phyloP scores from a whole-genome alignment of 768 basidiomycete species.

The Tricholoma sp. region DNA sequence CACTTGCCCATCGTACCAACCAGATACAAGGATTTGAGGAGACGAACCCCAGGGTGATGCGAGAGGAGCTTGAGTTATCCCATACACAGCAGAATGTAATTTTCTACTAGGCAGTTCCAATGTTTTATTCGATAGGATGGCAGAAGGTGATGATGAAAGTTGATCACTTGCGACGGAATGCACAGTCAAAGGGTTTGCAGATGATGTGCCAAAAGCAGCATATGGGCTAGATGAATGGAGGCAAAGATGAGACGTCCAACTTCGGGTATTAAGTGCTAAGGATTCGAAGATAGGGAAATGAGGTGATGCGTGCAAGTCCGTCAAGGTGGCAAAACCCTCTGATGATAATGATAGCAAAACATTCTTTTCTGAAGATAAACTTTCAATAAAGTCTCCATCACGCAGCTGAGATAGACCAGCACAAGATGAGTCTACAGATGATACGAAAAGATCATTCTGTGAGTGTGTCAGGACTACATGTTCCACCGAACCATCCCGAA shows the following conservation, averaged over 20 bases:
- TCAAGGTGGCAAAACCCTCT: slow-evolving; percentile 41
- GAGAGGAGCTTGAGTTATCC: slow-evolving; percentile 54
- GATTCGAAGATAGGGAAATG: slow-evolving; percentile 16
- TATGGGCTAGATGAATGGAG: slow-evolving; percentile 48
- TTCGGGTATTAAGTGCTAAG: slow-evolving; percentile 44
- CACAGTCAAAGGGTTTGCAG: slow-evolving; percentile 52
- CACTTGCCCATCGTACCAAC: slow-evolving; percentile 79
- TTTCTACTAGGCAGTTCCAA: slow-evolving; percentile 14
- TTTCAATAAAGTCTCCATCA: slow-evolving; percentile 48
- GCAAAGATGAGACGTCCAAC: slow-evolving; percentile 62
- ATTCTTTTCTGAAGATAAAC: slow-evolving; percentile 41
- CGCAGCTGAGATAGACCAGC: slow-evolving; percentile 20
- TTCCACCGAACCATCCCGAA: slow-evolving; percentile 55
- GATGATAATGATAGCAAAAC: slow-evolving; percentile 55
- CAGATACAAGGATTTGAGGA: slow-evolving; percentile 67
- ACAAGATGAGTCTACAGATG: slow-evolving; percentile 15
- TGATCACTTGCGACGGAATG: slow-evolving; percentile 45
- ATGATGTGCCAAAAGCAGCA: slow-evolving; percentile 65
- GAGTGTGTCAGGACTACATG: slow-evolving; percentile 28
- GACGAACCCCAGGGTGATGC: slow-evolving; percentile 67
- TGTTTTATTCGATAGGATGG: slow-evolving; percentile 36
- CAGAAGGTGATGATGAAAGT: slow-evolving; percentile 42
- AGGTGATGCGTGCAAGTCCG: slow-evolving; percentile 14
- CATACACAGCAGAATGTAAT: slow-evolving; percentile 62
- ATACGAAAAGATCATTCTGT: slow-evolving; percentile 7